Percentiles rank a stretch among this genome's conserved stretches.
These are phyloP conservation scores for Globisporangium echinulatum DNA, from an alignment of 352 stramenopile species.

Conservation along the genomic window DNA sequence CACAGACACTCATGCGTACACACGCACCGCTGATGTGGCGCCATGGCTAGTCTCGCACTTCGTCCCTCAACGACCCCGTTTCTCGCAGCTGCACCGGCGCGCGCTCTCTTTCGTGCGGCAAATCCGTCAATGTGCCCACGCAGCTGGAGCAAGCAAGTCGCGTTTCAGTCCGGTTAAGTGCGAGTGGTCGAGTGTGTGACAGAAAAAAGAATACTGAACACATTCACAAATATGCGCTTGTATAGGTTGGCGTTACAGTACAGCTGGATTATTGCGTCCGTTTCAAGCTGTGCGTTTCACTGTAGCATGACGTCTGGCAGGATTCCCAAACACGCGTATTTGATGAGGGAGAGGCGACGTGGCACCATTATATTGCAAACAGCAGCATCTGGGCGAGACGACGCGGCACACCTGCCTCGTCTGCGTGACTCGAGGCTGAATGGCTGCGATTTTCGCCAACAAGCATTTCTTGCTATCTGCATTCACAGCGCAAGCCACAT, in stretches of 20 bases:
- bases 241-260: not conserved
- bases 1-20: no score
- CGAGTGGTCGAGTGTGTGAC: not conserved
- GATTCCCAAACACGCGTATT: constrained; percentile 6
- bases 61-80: not conserved
- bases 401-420: constrained; percentile 4
- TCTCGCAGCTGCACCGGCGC: not conserved
- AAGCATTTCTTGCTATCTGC: no score
- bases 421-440: not conserved
- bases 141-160: no score
- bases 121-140: constrained; percentile 16
- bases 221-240: not conserved
- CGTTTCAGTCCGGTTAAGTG: not conserved
- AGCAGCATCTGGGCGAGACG: not conserved
- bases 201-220: constrained; percentile 13
- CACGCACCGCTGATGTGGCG: constrained; percentile 35
- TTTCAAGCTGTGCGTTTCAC: not conserved
- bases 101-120: constrained; percentile 9
- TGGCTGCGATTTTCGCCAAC: not conserved
- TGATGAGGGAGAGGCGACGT: constrained; percentile 4
- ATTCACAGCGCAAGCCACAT: no score
- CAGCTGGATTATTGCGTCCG: no score
- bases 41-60: constrained; percentile 16
- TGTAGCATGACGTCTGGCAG: not conserved
- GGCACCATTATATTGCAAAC: not conserved